phyloP scores from a whole-genome alignment of 1,139 yeast genomes.

The Suhomyces bolitotheri region DNA sequence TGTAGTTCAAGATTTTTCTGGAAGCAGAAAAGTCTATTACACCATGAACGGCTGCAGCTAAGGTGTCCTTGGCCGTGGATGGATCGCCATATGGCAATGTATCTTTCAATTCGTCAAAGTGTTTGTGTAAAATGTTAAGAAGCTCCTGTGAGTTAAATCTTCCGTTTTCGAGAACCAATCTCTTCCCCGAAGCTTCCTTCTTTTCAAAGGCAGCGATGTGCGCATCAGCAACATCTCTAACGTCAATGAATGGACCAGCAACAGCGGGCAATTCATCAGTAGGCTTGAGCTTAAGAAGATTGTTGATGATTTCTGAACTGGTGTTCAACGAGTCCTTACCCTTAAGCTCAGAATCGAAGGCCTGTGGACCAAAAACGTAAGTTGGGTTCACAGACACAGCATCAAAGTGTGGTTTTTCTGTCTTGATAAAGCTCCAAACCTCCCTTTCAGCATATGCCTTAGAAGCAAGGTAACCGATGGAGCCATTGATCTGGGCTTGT shows the following conservation, averaged over 20 bases:
- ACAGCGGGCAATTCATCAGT: constrained; percentile 20
- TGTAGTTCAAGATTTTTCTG: not conserved
- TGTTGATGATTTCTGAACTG: constrained; percentile 36
- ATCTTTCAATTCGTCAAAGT: constrained; percentile 18
- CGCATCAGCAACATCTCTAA: constrained; percentile 25
- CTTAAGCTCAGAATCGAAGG: constrained; percentile 30
- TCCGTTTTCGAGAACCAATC: constrained; percentile 4
- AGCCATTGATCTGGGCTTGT: constrained; percentile 1
- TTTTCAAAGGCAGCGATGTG: constrained; percentile 31
- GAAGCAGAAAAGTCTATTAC: not conserved
- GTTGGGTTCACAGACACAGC: constrained; percentile 20
- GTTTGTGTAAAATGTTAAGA: constrained; percentile 16
- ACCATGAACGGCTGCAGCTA: not conserved
- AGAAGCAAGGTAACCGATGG: constrained; percentile 33
- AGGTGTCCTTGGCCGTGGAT: constrained; percentile 18
- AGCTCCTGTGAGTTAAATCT: constrained; percentile 14
- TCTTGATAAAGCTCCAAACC: constrained; percentile 52
- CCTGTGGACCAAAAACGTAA: constrained; percentile 27
- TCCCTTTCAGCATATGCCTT: constrained; percentile 54
- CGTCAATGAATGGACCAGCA: constrained; percentile 4
- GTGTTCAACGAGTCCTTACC: constrained; percentile 35
- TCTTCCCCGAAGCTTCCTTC: constrained; percentile 1
- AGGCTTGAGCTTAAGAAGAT: constrained; percentile 23
- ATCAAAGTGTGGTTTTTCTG: constrained; percentile 28
- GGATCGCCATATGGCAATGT: constrained; percentile 28